Evolutionary conservation across 495 filamentous ascomycete species (phyloP).

Genomic region (Aspergillus biplanus): DNA sequence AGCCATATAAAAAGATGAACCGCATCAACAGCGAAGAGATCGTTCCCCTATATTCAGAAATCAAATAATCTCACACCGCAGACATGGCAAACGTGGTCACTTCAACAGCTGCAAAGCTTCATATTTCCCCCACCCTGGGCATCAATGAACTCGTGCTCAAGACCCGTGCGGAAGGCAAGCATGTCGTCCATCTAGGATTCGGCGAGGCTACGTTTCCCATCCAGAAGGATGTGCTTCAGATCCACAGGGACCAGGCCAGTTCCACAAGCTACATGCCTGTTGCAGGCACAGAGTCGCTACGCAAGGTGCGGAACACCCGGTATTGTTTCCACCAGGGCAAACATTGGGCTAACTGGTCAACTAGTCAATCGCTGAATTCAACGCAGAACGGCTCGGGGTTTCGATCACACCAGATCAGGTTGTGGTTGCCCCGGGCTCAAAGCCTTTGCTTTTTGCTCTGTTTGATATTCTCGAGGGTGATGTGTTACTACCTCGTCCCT

Average conservation of each 20-base stretch:
- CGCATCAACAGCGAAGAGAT: no score
- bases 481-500: slow-evolving; percentile 14
- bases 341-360: not conserved
- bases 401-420: slow-evolving; percentile 6
- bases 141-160: slow-evolving; percentile 11
- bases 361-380: slow-evolving; percentile 11
- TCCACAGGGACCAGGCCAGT: slow-evolving; percentile 1
- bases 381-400: slow-evolving; percentile 5
- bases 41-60: no score
- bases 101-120: slow-evolving; percentile 4
- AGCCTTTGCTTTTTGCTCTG: slow-evolving; percentile 15
- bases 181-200: slow-evolving; percentile 9
- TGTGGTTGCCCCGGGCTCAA: slow-evolving; percentile 14
- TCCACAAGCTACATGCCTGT: slow-evolving; percentile 11
- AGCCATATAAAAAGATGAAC: no score
- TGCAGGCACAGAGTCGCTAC: slow-evolving; percentile 6
- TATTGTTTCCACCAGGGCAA: not conserved
- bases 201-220: slow-evolving; percentile 1
- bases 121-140: slow-evolving; percentile 10
- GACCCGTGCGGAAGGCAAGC: slow-evolving; percentile 7
- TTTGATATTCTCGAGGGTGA: slow-evolving; percentile 17
- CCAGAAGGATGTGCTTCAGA: slow-evolving; percentile 5
- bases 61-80: no score
- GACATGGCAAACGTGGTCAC: slow-evolving; percentile 9
- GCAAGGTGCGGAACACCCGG: not conserved